Base-by-base conservation (phyloP, 257 asterid genomes). In the Nicotiana attenuata region DNA sequence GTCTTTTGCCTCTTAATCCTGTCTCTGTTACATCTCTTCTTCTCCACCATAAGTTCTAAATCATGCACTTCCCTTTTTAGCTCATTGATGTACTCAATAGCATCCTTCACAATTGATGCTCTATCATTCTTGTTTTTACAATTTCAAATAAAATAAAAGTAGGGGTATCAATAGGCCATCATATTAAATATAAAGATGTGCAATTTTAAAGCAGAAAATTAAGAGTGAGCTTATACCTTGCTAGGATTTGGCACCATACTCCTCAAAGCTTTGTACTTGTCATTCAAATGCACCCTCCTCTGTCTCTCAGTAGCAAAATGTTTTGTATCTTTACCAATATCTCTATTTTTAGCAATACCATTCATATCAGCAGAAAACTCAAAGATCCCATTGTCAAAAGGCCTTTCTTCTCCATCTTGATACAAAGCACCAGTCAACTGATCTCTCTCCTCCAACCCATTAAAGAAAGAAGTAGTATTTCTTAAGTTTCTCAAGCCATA, bases 221-320 rank as follows among this genome's bases (percentile, higher is more conserved):
- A 31, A 55, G 7, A 20, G 56, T 33, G 22, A 55, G 3, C 10
- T 41, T 41, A 41, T 90, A 94, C 99, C 98, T 96, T 96, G 11
- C 91, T 83, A 57, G 97, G 97, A 64, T 85, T 88, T 3, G 98
- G 97, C 29, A 92, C 85, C 84, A 96, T 77, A 47, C 65, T 80
- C 65, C 90, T 89, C 69, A 96, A 80, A 82, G 94, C 93, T 20
- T 84, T 31, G 80, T 53, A 92, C 82, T 93, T 92, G 83, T 87
- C 94, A 83, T 88, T 94, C 83, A 92, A 65, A 22, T 90, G 91
- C 13, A 89, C 92, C 85, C 98, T 92, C 81, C 97, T 88, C 65
- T 94, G 92, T 88, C 87, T 94, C 84, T 92, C 99, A 24, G 99
- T 94, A 28, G 95, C 82, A 63, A 77, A 92, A 81, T 92, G 97